Evolutionary conservation across 495 filamentous ascomycete species (phyloP), one percentile per base, ranked within the genome.

Genomic region (Penicillium salamii): DNA sequence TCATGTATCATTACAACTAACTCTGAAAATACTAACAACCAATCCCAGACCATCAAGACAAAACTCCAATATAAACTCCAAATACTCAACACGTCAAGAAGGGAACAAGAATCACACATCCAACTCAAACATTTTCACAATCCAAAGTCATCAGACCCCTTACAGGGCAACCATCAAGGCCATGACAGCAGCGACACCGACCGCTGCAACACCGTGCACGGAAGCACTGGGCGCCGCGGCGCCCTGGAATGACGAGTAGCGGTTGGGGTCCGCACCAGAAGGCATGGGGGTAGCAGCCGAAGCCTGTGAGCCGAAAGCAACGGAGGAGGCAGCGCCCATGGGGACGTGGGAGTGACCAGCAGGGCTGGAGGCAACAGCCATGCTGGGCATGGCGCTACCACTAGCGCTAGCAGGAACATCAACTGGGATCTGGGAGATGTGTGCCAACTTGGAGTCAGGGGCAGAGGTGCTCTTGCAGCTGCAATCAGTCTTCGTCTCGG

Each of bases 81-180:
- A 52, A 14, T 20, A 12, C 37, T 14, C n/a, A 24, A 8, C 5
- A 39, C 29, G 3, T 9, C 14, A 42, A 29, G 17, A 18, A 31
- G 2, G 31, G 45, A 49, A 34, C 12, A 31, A 49, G 13, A 49
- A 41, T 2, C 14, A 29, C 17, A 7, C 17, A 49, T 18, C 9
- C 13, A 20, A 49, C 50, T 35, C 9, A 23, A 5, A 32, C 5
- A 13, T n/a, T n/a, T n/a, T n/a, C n/a, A n/a, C n/a, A n/a, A n/a
- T n/a, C n/a, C n/a, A n/a, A n/a, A n/a, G n/a, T n/a, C n/a, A n/a
- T n/a, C n/a, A n/a, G n/a, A n/a, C n/a, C n/a, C n/a, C 37, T 52
- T 55, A 66, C 52, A 63, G 54, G 23, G 55, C 57, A 48, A 55
- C 44, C 60, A 66, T 57, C 36, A 66, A 18, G 12, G 49, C 63